Evolutionary conservation across 2,329 filamentous ascomycete species (phyloP).

Genomic region (Epichloe hybrida): DNA sequence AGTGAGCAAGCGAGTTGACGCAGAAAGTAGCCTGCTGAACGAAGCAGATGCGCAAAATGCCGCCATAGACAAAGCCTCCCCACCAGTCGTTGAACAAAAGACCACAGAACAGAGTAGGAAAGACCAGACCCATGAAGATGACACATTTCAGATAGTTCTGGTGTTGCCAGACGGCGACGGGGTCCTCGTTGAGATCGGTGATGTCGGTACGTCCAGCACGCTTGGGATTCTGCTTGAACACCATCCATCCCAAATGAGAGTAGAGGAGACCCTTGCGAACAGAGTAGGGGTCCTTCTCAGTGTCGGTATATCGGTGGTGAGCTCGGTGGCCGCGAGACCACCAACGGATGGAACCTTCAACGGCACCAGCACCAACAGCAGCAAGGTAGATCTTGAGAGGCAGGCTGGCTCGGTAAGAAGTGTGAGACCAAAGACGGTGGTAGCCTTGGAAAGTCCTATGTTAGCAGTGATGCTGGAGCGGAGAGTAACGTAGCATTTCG

Average conservation of each 20-base stretch:
- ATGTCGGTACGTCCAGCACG: slow-evolving; percentile 79
- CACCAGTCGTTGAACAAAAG: slow-evolving; percentile 69
- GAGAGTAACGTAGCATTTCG: not conserved
- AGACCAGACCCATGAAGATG: slow-evolving; percentile 59
- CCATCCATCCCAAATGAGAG: slow-evolving; percentile 73
- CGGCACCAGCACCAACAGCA: slow-evolving; percentile 66
- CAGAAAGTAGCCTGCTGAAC: slow-evolving; percentile 90
- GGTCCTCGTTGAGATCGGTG: slow-evolving; percentile 74
- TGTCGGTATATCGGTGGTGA: slow-evolving; percentile 86
- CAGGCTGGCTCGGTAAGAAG: slow-evolving; percentile 63
- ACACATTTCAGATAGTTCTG: slow-evolving; percentile 73
- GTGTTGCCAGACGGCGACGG: slow-evolving; percentile 79
- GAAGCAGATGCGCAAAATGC: slow-evolving; percentile 77
- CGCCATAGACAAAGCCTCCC: slow-evolving; percentile 73
- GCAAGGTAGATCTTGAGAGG: slow-evolving; percentile 74
- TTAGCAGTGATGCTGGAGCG: not conserved
- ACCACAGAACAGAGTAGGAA: slow-evolving; percentile 64
- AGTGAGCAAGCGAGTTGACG: slow-evolving; percentile 82
- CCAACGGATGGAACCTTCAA: slow-evolving; percentile 78
- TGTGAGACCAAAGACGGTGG: slow-evolving; percentile 74
- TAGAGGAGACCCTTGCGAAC: slow-evolving; percentile 79
- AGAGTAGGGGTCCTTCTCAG: slow-evolving; percentile 82
- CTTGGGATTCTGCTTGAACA: slow-evolving; percentile 89
- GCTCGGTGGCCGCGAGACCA: slow-evolving; percentile 79
- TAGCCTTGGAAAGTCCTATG: slow-evolving; percentile 13